These are phyloP conservation scores for Chytriomyces confervae DNA, from an alignment of 192 early-diverging fungal genomes.

Conservation along the genomic window DNA sequence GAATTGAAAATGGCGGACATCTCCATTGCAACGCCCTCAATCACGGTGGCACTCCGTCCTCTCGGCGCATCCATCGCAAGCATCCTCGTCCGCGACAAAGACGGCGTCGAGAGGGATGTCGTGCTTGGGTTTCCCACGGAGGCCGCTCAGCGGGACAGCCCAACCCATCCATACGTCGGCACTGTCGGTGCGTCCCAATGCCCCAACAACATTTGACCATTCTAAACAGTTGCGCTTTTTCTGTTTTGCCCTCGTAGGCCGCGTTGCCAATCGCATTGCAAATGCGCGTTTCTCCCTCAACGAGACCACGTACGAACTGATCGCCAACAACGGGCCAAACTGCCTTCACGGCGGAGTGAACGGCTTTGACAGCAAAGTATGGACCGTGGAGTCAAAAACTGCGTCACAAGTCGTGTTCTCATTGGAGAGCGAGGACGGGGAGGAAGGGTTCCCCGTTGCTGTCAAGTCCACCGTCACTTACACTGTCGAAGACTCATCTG, in stretches of 20 bases:
- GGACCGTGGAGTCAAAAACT: constrained; percentile 51
- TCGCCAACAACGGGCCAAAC: constrained; percentile 77
- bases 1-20: too few relatives aligned
- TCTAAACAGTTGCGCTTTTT: neutral
- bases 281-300: constrained; percentile 63
- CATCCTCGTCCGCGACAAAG: constrained; percentile 1
- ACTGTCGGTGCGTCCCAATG: constrained; percentile 1
- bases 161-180: neutral
- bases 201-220: neutral
- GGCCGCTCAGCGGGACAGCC: constrained; percentile 33
- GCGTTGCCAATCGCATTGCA: neutral
- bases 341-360: constrained; percentile 78
- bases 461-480: constrained; percentile 66
- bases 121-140: constrained; percentile 72
- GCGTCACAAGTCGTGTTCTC: constrained; percentile 64
- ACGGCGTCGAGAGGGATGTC: constrained; percentile 16
- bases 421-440: constrained; percentile 69
- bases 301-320: constrained; percentile 58
- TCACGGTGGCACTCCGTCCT: constrained; percentile 8
- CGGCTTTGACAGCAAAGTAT: constrained; percentile 77
- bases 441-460: constrained; percentile 81
- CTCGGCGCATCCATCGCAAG: constrained; percentile 33
- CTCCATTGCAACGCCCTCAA: too few relatives aligned
- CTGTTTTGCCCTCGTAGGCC: neutral
- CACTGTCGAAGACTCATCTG: constrained; percentile 36